phyloP scores from a whole-genome alignment of 192 early-diverging fungal genomes.

The Umbelopsis vinacea region DNA sequence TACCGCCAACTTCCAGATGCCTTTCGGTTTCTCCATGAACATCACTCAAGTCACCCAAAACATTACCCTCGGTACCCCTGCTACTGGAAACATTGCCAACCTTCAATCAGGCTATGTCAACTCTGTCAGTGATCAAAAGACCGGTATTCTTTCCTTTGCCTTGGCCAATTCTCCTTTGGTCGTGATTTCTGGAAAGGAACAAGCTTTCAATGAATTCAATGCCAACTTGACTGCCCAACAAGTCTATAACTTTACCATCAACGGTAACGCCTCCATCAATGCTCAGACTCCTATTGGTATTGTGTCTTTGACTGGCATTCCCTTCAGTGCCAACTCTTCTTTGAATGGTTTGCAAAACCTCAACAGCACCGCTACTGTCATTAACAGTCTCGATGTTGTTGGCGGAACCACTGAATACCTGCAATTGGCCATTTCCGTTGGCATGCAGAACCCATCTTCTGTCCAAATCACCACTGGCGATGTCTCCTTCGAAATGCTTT shows the following conservation, averaged over 20 bases:
- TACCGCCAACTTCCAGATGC: slow-evolving; percentile 56
- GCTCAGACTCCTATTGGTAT: slow-evolving; percentile 60
- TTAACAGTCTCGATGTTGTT: slow-evolving; percentile 58
- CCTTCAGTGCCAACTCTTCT: slow-evolving; percentile 53
- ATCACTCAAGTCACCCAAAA: slow-evolving; percentile 59
- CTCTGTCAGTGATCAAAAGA: slow-evolving; percentile 45
- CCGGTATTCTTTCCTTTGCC: slow-evolving; percentile 54
- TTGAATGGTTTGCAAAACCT: slow-evolving; percentile 62
- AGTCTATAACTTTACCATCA: slow-evolving; percentile 46
- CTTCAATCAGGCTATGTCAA: slow-evolving; percentile 31
- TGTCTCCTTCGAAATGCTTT: slow-evolving; percentile 52
- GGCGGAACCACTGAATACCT: slow-evolving; percentile 51
- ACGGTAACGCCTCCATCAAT: slow-evolving; percentile 52
- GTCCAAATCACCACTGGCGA: slow-evolving; percentile 55
- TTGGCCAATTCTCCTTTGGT: slow-evolving; percentile 50
- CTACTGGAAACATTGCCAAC: slow-evolving; percentile 30
- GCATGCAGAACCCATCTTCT: slow-evolving; percentile 49
- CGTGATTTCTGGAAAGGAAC: slow-evolving; percentile 46
- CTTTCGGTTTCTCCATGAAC: slow-evolving; percentile 65
- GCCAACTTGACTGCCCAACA: slow-evolving; percentile 50
- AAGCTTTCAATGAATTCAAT: slow-evolving; percentile 58
- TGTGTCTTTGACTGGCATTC: slow-evolving; percentile 54
- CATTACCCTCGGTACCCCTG: slow-evolving; percentile 46
- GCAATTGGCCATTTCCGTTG: slow-evolving; percentile 44
- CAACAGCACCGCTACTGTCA: slow-evolving; percentile 50